Conservation (phyloP, 768 basidiomycete genomes). For the Lactarius trivialis region DNA sequence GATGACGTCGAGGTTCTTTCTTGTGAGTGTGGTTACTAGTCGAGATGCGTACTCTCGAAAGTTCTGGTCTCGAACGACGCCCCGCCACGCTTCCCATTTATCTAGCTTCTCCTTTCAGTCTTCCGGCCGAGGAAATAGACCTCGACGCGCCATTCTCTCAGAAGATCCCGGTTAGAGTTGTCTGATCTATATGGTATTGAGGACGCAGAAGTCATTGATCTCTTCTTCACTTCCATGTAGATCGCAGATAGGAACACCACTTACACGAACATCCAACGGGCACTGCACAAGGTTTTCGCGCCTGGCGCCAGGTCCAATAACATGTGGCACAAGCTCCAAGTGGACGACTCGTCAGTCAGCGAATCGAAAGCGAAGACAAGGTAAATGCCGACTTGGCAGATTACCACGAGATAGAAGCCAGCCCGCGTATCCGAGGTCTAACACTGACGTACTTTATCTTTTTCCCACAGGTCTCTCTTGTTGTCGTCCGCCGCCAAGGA, state of each 20-base stretch:
- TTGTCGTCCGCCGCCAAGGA: slow-evolving; percentile 38
- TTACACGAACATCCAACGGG: slow-evolving; percentile 37
- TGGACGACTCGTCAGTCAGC: slow-evolving; percentile 20
- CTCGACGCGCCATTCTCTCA: slow-evolving; percentile 37
- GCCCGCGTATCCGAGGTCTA: background rate
- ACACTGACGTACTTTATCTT: background rate
- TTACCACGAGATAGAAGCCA: background rate
- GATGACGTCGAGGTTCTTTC: slow-evolving; percentile 24
- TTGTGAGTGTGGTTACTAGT: slow-evolving; percentile 28
- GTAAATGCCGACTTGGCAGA: background rate
- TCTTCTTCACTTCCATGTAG: background rate
- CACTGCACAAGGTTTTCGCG: slow-evolving; percentile 35
- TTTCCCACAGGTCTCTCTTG: slow-evolving; percentile 33
- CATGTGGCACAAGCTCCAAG: slow-evolving; percentile 28
- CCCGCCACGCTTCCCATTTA: background rate
- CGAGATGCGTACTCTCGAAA: slow-evolving; percentile 23
- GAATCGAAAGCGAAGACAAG: slow-evolving; percentile 26
- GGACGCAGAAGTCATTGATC: background rate
- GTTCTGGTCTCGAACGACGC: background rate
- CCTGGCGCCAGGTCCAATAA: slow-evolving; percentile 24
- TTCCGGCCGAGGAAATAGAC: slow-evolving; percentile 31
- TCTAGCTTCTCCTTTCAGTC: slow-evolving; percentile 20
- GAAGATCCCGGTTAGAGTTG: slow-evolving; percentile 36
- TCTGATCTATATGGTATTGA: background rate
- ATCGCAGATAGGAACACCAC: slow-evolving; percentile 22